Evolutionary conservation across 2,329 filamentous ascomycete genomes (phyloP).

Genomic region (Fusarium kyushuense): DNA sequence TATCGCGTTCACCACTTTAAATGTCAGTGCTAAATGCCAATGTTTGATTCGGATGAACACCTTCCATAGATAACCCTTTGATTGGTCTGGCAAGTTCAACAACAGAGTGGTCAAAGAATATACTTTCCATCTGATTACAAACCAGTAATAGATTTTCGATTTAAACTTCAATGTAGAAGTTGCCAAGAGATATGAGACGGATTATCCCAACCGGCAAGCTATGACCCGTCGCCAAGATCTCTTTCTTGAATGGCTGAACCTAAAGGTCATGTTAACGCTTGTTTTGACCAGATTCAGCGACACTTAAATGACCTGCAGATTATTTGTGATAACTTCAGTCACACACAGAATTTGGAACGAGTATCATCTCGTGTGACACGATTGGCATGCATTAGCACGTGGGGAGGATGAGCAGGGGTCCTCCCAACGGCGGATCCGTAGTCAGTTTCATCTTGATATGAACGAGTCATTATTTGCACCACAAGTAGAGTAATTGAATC

Average conservation of each 20-base stretch:
- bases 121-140: neutral
- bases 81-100: neutral
- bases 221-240: neutral
- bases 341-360: neutral
- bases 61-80: neutral
- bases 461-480: neutral
- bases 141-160: neutral
- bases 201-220: neutral
- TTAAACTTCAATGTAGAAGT: neutral
- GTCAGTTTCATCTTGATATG: conserved; percentile 12
- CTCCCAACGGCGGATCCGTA: conserved; percentile 8
- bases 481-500: neutral
- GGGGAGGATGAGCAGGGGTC: conserved; percentile 11
- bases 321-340: neutral
- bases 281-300: neutral
- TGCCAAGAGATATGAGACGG: neutral
- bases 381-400: neutral
- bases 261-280: neutral
- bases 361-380: neutral
- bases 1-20: neutral
- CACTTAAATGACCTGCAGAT: neutral
- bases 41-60: neutral
- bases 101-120: neutral
- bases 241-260: neutral
- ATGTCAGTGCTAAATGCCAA: neutral